phyloP scores from a whole-genome alignment of 2,329 filamentous ascomycete genomes.

The Pyricularia sp. region DNA sequence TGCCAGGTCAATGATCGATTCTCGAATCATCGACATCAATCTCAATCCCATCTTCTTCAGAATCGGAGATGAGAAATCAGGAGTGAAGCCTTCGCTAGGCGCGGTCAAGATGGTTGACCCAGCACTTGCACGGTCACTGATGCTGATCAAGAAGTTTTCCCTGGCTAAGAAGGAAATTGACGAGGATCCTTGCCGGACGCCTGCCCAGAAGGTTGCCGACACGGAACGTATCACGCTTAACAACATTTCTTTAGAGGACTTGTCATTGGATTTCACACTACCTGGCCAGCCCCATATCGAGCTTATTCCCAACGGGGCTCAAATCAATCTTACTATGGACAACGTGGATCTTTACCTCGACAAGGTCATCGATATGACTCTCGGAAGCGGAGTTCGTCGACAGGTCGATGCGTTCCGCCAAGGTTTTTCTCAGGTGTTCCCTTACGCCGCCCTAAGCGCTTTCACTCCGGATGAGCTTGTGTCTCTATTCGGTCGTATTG shows the following conservation, averaged over 20 bases:
- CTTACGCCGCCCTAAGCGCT: conserved; percentile 81
- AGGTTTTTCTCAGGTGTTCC: conserved; percentile 94
- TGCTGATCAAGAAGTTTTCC: conserved; percentile 79
- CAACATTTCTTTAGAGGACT: conserved; percentile 70
- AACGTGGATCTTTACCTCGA: conserved; percentile 89
- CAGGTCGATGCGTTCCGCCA: conserved; percentile 86
- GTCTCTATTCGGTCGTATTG: conserved; percentile 82
- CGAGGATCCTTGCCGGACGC: conserved; percentile 54
- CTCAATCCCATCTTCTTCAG: conserved; percentile 98
- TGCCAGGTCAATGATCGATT: conserved; percentile 95
- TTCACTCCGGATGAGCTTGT: conserved; percentile 95
- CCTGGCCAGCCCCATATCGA: conserved; percentile 87
- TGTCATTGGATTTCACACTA: conserved; percentile 88
- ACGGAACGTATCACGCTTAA: conserved; percentile 65
- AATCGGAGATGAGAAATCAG: conserved; percentile 61
- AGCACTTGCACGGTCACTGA: conserved; percentile 74
- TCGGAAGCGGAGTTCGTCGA: conserved; percentile 77
- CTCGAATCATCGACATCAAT: conserved; percentile 92
- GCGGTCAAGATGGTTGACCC: conserved; percentile 85
- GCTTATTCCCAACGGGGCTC: conserved; percentile 63
- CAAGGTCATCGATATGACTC: conserved; percentile 80
- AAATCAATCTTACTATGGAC: conserved; percentile 71
- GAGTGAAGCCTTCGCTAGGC: conserved; percentile 73
- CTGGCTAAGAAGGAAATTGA: conserved; percentile 73
- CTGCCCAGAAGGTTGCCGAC: conserved; percentile 61